Percentiles rank a stretch among this genome's conserved stretches.
These are phyloP conservation scores for Kregervanrija fluxuum DNA, from an alignment of 805 yeast species.

Conservation along the genomic window DNA sequence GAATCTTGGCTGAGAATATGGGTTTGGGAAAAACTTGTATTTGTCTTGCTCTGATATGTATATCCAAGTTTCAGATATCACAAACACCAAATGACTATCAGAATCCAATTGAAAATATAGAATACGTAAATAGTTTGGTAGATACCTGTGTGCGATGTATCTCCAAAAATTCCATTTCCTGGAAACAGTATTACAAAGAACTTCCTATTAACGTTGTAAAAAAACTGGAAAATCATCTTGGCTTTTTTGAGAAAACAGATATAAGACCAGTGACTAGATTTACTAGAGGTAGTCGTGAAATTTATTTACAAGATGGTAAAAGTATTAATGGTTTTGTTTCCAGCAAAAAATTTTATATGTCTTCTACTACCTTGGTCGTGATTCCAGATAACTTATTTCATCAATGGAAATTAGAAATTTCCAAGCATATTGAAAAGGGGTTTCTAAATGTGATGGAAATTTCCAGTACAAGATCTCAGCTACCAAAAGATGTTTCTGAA, in stretches of 20 bases:
- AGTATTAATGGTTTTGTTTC: not conserved
- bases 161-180: conserved; percentile 44
- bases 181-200: conserved; percentile 41
- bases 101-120: not conserved
- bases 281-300: not conserved
- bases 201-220: conserved; percentile 38
- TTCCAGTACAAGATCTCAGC: conserved; percentile 8
- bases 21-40: conserved; percentile 61
- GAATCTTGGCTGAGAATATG: conserved; percentile 62
- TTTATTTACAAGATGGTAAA: not conserved
- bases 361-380: conserved; percentile 50
- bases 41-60: conserved; percentile 48
- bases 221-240: conserved; percentile 33
- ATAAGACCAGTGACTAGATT: conserved; percentile 12
- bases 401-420: conserved; percentile 57
- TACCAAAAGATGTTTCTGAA: conserved; percentile 27
- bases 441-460: conserved; percentile 32
- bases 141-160: conserved; percentile 38
- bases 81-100: conserved; percentile 28
- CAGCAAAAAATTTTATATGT: conserved; percentile 31
- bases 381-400: conserved; percentile 61
- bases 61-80: conserved; percentile 47
- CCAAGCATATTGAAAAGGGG: conserved; percentile 41
- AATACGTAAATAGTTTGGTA: conserved; percentile 18
- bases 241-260: conserved; percentile 31